These are phyloP conservation scores for Enterocytospora artemiae DNA, from an alignment of 371 early-diverging fungal genomes.

Conservation along the genomic window DNA sequence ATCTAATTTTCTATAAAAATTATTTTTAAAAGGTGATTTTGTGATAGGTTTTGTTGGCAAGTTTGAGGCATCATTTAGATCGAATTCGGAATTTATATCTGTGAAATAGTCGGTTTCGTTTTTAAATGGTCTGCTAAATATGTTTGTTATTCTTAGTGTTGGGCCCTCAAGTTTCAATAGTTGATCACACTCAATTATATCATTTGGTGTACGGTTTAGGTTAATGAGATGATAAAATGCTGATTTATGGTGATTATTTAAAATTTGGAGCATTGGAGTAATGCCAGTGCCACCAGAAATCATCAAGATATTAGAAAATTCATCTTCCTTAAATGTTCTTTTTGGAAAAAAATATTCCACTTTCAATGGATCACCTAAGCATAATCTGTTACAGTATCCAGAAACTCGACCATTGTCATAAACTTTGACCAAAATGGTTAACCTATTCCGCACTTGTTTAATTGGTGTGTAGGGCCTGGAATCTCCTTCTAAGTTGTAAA, in stretches of 20 bases:
- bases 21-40: background rate
- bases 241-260: slow-evolving; percentile 61
- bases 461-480: slow-evolving; percentile 34
- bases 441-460: background rate
- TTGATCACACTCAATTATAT: slow-evolving; percentile 70
- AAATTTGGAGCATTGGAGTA: slow-evolving; percentile 73
- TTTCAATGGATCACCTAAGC: slow-evolving; percentile 11
- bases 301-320: slow-evolving; percentile 67
- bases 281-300: slow-evolving; percentile 85
- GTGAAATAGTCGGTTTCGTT: background rate
- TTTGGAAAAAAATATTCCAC: background rate
- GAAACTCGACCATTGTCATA: slow-evolving; percentile 26
- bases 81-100: no score
- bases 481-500: background rate
- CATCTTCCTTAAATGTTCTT: slow-evolving; percentile 6
- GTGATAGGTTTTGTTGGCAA: background rate
- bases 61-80: no score
- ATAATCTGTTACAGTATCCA: background rate
- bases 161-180: slow-evolving; percentile 66
- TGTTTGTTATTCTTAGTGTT: slow-evolving; percentile 63
- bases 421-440: slow-evolving; percentile 22
- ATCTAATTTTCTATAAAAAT: background rate
- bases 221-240: slow-evolving; percentile 74
- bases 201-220: slow-evolving; percentile 70
- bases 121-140: background rate